Evolutionary conservation across 306 rosid genomes (phyloP), one percentile per base, ranked within the genome.

Genomic region (Pachyrhizus erosus): DNA sequence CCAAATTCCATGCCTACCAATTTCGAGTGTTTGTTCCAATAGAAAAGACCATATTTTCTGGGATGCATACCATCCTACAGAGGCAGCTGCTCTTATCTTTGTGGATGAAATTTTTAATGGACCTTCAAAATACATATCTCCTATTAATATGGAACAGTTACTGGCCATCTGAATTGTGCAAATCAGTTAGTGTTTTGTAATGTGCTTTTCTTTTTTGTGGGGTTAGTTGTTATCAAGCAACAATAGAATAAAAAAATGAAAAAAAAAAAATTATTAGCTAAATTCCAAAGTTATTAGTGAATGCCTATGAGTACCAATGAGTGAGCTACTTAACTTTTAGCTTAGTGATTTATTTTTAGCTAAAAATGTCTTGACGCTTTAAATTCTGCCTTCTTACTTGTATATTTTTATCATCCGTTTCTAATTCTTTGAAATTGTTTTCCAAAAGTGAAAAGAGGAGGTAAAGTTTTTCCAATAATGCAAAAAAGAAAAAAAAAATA

Each of bases 51-150:
- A 90, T 73, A 9, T 95, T 31, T 95, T 95, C 73, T 93, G 97
- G 97, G 98, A 95, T 80, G 55, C 52, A 26, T 86, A n/a, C 64
- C 98, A 94, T 83, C 98, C 97, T 1, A 84, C 94, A 2, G 86
- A 95, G 81, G 87, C 90, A 57, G 87, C 92, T 23, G 23, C 70
- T 58, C 80, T 86, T 18, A 71, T 89, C 5, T 8, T 90, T 42
- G 84, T 69, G 9, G 90, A 91, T 42, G 48, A 14, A 37, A 71
- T 95, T 31, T 93, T 87, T 23, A 45, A 85, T 46, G 95, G 93
- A 73, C 74, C 92, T 62, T 52, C 85, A 18, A 60, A 84, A 72
- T 90, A 89, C 70, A 26, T 87, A 43, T 78, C 51, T 79, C 94
- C 97, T 23, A 40, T 92, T 39, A 91, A 70, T 48, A 31, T 92